A percentile compares a stretch with the other conserved stretches of the same genome.
phyloP scores from a whole-genome alignment of 495 filamentous ascomycete genomes.

The Daldinia caldariorum region DNA sequence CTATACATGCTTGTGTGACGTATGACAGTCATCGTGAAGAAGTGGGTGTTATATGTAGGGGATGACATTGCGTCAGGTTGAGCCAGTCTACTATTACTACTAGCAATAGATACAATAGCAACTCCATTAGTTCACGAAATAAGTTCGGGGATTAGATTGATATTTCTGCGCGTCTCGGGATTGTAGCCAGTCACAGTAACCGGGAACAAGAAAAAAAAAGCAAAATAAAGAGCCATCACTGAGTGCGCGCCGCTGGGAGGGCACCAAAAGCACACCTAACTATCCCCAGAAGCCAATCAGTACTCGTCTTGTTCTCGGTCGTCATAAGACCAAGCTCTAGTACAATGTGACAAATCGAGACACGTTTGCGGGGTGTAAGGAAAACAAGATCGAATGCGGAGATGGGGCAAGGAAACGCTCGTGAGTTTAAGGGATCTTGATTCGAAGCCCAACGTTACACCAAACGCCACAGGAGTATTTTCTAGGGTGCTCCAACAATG shows the following conservation, averaged over 20 bases:
- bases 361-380: not conserved
- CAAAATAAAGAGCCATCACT: not conserved
- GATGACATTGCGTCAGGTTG: not conserved
- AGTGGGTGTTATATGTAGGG: slow-evolving; percentile 1
- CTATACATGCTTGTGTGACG: slow-evolving; percentile 66
- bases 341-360: not conserved
- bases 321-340: not conserved
- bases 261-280: not conserved
- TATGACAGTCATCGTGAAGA: not conserved
- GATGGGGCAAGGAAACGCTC: not conserved
- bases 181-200: not conserved
- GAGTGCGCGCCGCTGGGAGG: not conserved
- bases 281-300: not conserved
- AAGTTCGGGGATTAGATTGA: not conserved
- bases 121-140: not conserved
- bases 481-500: not conserved
- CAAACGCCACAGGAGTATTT: not conserved
- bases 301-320: not conserved
- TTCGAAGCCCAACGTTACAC: not conserved
- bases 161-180: not conserved
- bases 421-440: not conserved
- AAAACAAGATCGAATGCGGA: not conserved
- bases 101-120: slow-evolving; percentile 7
- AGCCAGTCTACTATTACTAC: not conserved
- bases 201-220: not conserved